These are phyloP conservation scores for Saccharomycopsis hybrid DNA, from an alignment of 1,139 yeast species.

Conservation along the genomic window DNA sequence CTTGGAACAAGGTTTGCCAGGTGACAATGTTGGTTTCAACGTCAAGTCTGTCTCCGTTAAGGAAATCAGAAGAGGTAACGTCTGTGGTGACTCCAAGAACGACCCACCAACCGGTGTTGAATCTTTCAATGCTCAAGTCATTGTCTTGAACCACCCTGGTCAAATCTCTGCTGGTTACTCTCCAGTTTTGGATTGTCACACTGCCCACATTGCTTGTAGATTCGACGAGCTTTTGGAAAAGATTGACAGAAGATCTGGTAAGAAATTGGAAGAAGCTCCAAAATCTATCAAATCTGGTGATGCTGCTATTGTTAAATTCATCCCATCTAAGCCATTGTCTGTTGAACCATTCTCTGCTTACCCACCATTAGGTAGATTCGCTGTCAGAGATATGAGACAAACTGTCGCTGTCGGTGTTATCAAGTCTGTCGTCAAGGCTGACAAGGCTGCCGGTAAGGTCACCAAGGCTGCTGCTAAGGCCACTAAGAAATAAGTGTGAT, in stretches of 20 bases:
- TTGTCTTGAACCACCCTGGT: constrained; percentile 91
- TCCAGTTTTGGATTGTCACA: constrained; percentile 92
- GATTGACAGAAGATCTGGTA: constrained; percentile 94
- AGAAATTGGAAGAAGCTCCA: constrained; percentile 76
- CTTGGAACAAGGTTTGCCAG: constrained; percentile 79
- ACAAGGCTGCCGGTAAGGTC: constrained; percentile 84
- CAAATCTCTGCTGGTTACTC: constrained; percentile 90
- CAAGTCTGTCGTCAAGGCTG: constrained; percentile 96
- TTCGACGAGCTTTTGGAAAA: constrained; percentile 78
- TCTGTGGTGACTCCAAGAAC: constrained; percentile 92
- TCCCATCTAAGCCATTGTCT: constrained; percentile 95
- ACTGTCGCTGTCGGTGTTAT: constrained; percentile 99
- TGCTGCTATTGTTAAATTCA: constrained; percentile 86
- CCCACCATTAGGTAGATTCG: constrained; percentile 99
- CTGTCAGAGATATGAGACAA: constrained; percentile 99
- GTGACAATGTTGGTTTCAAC: constrained; percentile 95
- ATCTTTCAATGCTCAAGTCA: constrained; percentile 85
- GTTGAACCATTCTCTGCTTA: constrained; percentile 95
- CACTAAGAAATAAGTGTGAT: constrained; percentile 74
- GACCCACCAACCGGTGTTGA: constrained; percentile 84
- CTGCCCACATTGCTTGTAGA: constrained; percentile 92
- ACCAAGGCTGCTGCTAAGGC: constrained; percentile 99
- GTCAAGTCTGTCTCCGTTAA: constrained; percentile 91
- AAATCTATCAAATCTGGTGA: constrained; percentile 91
- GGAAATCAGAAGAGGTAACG: constrained; percentile 95